Evolutionary conservation across 306 rosid species (phyloP).

Genomic region (Boehmeria nivea): DNA sequence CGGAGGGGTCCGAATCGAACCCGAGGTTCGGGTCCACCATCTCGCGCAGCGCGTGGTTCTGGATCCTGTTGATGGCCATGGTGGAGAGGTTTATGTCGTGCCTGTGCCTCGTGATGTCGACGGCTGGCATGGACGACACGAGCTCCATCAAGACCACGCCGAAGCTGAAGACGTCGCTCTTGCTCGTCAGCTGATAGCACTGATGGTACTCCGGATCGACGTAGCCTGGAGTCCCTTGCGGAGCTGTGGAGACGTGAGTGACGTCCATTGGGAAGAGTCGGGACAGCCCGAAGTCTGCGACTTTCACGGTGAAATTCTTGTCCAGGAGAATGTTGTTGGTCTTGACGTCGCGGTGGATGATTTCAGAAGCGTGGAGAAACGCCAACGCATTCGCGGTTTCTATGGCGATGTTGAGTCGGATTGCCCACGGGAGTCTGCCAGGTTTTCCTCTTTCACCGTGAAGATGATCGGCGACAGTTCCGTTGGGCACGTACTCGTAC

Average conservation of each 20-base stretch:
- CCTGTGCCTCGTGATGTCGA: constrained; percentile 72
- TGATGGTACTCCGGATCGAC: constrained; percentile 85
- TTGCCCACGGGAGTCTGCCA: constrained; percentile 44
- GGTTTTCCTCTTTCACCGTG: constrained; percentile 50
- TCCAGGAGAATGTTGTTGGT: constrained; percentile 80
- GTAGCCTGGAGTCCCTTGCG: constrained; percentile 95
- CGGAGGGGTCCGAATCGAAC: constrained; percentile 50
- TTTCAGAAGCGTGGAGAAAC: constrained; percentile 68
- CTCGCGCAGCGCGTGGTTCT: constrained; percentile 46
- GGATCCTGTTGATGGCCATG: constrained; percentile 81
- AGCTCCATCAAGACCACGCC: constrained; percentile 82
- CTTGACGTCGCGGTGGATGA: constrained; percentile 79
- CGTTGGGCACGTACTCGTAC: constrained; percentile 72
- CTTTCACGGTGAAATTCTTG: constrained; percentile 52
- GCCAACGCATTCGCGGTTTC: constrained; percentile 73
- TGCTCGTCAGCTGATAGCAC: constrained; percentile 64
- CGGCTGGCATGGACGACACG: constrained; percentile 80
- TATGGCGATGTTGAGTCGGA: constrained; percentile 61
- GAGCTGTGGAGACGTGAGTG: constrained; percentile 78
- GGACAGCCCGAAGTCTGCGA: constrained; percentile 87
- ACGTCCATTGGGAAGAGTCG: constrained; percentile 64
- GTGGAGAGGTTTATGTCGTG: constrained; percentile 72
- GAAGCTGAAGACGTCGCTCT: constrained; percentile 83
- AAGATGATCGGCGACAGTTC: constrained; percentile 83
- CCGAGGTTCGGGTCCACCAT: constrained; percentile 58